Base-by-base conservation (phyloP, 73 alveolate genomes). In the Paramecium octaurelia region DNA sequence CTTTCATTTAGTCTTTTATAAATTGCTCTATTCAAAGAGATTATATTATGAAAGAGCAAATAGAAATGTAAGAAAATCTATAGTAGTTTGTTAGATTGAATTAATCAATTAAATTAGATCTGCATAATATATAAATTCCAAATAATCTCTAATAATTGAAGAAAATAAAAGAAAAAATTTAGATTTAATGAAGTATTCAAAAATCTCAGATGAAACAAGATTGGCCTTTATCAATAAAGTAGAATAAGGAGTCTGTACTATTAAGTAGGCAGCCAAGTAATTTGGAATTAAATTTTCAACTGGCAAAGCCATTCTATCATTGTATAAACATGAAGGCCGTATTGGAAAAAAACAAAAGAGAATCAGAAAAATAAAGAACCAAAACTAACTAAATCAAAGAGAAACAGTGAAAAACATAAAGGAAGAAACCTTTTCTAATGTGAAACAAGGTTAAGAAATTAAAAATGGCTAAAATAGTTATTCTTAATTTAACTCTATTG, bases 241-340 rank as follows among this genome's bases (percentile, higher is more conserved):
- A 31, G 10, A 31, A 34, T 31, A 64, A 34, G 84, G 84, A n/a
- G 27, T 34, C 29, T 64, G 84, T 64, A 64, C 84, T 16, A 64
- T 64, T 16, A 64, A 64, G 46, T 14, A 68, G 31, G 94, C 94
- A 70, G 94, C 94, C 34, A 71, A 89, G 54, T 48, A 71, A 71
- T 89, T 40, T 48, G 90, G 84, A 18, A 46, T 89, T 29, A 89
- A 89, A 54, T 89, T 89, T 85, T 89, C 94, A 42, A 89, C 94
- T n/a, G 86, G 92, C 34, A 89, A 89, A 46, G 94, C 94, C 40
- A 89, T 89, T 8, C 50, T 89, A 18, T 23, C 71, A 89, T 40
- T 83, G 10, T 89, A 31, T 64, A 89, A 71, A 75, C 71, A 71
- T 36, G 94, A 89, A 71, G 94, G 94, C 8, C 94, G 94, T n/a